Evolutionary conservation across 1,284 basidiomycete species (phyloP), one percentile per base, ranked within the genome.

Genomic region (Austroboletus niveus): DNA sequence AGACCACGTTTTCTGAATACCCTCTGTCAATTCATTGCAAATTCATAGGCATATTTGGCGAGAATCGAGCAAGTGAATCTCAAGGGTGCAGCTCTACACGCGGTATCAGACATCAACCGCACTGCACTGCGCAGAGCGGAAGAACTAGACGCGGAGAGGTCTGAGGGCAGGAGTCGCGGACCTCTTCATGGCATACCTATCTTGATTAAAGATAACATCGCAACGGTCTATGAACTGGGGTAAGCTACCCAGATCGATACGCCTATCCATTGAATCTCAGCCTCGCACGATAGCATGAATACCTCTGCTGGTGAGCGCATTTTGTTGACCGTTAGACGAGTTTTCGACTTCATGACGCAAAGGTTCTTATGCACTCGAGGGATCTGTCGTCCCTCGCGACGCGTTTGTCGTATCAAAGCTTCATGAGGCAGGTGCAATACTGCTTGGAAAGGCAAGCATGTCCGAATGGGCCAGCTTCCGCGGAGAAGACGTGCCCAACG

Each of bases 1-100:
- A 2, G 10, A 2, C 2, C 4, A 12, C 20, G 27, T 35, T 24
- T 27, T 4, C 30, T n/a, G 6, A 36, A 17, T 1, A 17, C 42
- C n/a, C 31, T 27, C 34, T 24, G 22, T 14, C 32, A 34, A 34
- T 14, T 34, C 27, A 47, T 29, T 7, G 51, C 45, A 49, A 15
- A 14, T 27, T 48, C 32, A 4, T 31, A 83, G 82, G 85, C 85
- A 1, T 89, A 89, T 61, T 74, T 88, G 47, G 78, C 81, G 5
- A 75, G 87, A 7, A 88, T 89, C 32, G 78, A 84, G 4, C 82
- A 89, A 67, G 87, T 88, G 35, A 88, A 89, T 60, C 55, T 80
- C n/a, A 68, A 80, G 48, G 84, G 85, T 0, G 80, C 85, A 6
- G 65, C 67, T 6, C 68, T 90, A 15, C 76, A 77, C 10, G 85